Evolutionary conservation across 1,139 yeast species (phyloP).

Genomic region (Candida tetrigidarum): DNA sequence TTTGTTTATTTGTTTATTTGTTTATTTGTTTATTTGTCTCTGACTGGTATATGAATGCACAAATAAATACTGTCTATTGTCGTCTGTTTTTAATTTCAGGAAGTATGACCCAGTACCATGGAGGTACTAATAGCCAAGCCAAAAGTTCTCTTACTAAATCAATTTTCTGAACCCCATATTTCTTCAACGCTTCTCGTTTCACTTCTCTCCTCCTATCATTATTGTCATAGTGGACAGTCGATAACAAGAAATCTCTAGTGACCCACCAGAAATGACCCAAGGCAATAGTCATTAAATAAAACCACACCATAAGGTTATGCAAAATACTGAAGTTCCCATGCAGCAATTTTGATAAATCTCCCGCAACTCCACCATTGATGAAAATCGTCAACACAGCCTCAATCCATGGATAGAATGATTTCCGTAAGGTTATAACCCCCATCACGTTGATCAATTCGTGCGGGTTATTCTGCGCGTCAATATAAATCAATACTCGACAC

Average conservation of each 20-base stretch:
- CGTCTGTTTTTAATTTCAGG: slow-evolving; percentile 16
- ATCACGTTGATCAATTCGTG: slow-evolving; percentile 26
- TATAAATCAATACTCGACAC: slow-evolving; percentile 31
- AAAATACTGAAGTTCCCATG: slow-evolving; percentile 3
- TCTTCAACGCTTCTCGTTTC: slow-evolving; percentile 19
- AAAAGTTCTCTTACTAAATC: slow-evolving; percentile 20
- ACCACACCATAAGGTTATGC: slow-evolving; percentile 19
- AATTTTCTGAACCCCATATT: slow-evolving; percentile 16
- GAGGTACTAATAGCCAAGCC: slow-evolving; percentile 34
- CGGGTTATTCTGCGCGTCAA: slow-evolving; percentile 35
- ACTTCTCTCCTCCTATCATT: slow-evolving; percentile 19
- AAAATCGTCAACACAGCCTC: slow-evolving; percentile 24
- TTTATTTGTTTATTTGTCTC: no score
- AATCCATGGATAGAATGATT: slow-evolving; percentile 32
- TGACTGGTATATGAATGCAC: no score
- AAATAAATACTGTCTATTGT: not conserved
- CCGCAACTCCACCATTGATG: slow-evolving; percentile 11
- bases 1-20: not conserved
- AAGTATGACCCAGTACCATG: slow-evolving; percentile 42
- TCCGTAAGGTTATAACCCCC: slow-evolving; percentile 30
- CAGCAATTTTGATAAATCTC: slow-evolving; percentile 5
- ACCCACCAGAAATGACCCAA: slow-evolving; percentile 49
- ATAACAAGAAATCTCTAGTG: slow-evolving; percentile 26
- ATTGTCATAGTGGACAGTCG: slow-evolving; percentile 24
- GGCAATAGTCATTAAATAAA: slow-evolving; percentile 23